Conservation (phyloP, 495 filamentous ascomycete genomes). For the Neurospora discreta region DNA sequence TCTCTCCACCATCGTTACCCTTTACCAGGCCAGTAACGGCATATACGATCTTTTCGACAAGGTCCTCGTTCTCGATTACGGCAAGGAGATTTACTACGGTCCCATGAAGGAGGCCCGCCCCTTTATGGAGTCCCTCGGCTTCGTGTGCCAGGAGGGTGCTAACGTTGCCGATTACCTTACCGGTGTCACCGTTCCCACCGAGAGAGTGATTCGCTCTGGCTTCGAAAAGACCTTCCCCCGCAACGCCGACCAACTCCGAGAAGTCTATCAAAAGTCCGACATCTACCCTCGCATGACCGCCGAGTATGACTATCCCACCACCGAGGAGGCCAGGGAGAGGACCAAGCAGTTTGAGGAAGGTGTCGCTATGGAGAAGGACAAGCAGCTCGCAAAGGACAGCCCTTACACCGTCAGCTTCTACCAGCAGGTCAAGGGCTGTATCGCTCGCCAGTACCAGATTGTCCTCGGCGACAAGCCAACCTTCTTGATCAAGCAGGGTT, state of each 20-base stretch:
- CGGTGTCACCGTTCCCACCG: constrained; percentile 15
- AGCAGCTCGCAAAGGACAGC: constrained; percentile 27
- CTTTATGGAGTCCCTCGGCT: constrained; percentile 46
- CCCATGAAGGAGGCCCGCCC: constrained; percentile 37
- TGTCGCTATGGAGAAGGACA: constrained; percentile 35
- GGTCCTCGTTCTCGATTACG: constrained; percentile 50
- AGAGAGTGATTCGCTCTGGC: constrained; percentile 10
- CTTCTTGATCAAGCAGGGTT: constrained; percentile 44
- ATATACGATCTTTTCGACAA: constrained; percentile 57
- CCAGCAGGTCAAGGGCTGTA: constrained; percentile 45
- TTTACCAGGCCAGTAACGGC: constrained; percentile 63
- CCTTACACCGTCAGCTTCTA: constrained; percentile 44
- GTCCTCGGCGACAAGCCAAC: constrained; percentile 49
- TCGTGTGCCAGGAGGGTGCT: constrained; percentile 36
- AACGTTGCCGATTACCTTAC: constrained; percentile 55
- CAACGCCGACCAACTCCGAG: constrained; percentile 30
- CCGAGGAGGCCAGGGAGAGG: constrained; percentile 28
- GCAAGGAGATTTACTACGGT: constrained; percentile 54
- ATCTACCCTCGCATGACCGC: constrained; percentile 24
- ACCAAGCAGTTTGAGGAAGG: constrained; percentile 39
- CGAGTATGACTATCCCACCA: constrained; percentile 42
- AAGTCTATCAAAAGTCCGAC: constrained; percentile 29
- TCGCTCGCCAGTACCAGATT: constrained; percentile 44
- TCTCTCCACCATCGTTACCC: constrained; percentile 48
- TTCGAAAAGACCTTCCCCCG: constrained; percentile 35